These are phyloP conservation scores for Apiospora marii DNA, from an alignment of 2,329 filamentous ascomycete species.

Conservation along the genomic window DNA sequence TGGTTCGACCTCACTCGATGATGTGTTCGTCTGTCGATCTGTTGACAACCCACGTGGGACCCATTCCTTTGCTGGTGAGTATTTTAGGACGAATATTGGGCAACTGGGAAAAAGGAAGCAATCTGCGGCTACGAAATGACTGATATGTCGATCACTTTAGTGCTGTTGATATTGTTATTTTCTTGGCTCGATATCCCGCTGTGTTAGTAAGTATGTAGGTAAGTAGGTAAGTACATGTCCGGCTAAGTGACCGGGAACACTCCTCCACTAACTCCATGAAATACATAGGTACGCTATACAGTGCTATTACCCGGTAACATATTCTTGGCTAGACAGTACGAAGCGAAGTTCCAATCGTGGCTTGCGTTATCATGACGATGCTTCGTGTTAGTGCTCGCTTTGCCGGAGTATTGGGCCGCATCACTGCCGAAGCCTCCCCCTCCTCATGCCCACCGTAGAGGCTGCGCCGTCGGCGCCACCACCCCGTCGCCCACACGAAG, in stretches of 20 bases:
- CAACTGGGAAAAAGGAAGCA: not conserved
- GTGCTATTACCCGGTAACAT: not conserved
- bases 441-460: not conserved
- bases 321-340: not conserved
- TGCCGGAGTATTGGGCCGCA: not conserved
- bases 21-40: conserved; percentile 3
- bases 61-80: not conserved
- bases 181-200: not conserved
- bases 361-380: conserved; percentile 3
- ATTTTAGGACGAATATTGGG: not conserved
- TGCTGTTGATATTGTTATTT: not conserved
- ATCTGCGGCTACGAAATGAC: not conserved
- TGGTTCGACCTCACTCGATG: not conserved
- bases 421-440: not conserved
- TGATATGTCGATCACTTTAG: not conserved
- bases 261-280: not conserved
- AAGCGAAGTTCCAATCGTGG: no score
- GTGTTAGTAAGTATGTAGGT: not conserved
- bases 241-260: not conserved
- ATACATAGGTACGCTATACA: not conserved
- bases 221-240: not conserved
- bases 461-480: not conserved
- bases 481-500: not conserved
- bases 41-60: not conserved
- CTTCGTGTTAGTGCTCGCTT: not conserved